Base-by-base conservation (phyloP, 2,329 filamentous ascomycete species). In the Zymoseptoria brevis region DNA sequence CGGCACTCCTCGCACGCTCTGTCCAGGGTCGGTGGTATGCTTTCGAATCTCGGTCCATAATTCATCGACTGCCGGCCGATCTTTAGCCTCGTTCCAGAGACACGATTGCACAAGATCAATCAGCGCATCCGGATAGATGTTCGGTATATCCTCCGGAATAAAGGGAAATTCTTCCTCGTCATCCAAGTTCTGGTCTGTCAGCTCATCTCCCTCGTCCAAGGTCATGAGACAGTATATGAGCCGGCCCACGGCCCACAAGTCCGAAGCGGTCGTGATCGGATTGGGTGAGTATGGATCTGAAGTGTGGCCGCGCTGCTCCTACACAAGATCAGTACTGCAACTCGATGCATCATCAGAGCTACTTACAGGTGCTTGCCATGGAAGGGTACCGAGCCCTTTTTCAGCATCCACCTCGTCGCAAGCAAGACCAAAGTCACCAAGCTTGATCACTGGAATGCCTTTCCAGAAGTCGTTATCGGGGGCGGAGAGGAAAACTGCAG, bases 381-480 rank as follows among this genome's bases (percentile, higher is more conserved):
- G 50, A 21, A n/a, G 11, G 0, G 59, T 58, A 2, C 59, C 59
- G 13, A 19, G 11, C 13, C 13, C 51, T 1, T 30, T 30, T 6
- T 24, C 2, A 8, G 35, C 22, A 22, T 59, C 24, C 1, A 11
- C 50, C 4, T 30, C 26, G 41, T 24, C 50, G 19, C 26, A 13
- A 1, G 53, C 53, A n/a, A 58, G 50, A 13, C 53, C 59, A 19
- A 55, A 61, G 21, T 61, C 59, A n/a, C 52, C 59, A 6, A 61
- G 56, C 19, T 59, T 58, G n/a, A 50, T 19, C 3, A 54, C 26
- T 4, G 59, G 59, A 4, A 58, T 26, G 7, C 35, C 50, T 13
- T 50, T 53, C 56, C 56, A 58, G 13, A 29, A 35, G 8, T 9
- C 16, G 6, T 7, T 3, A 19, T 53, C 48, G 21, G 53, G 49